Evolutionary conservation across 805 yeast species (phyloP).

Genomic region (Candida endomychidarum): DNA sequence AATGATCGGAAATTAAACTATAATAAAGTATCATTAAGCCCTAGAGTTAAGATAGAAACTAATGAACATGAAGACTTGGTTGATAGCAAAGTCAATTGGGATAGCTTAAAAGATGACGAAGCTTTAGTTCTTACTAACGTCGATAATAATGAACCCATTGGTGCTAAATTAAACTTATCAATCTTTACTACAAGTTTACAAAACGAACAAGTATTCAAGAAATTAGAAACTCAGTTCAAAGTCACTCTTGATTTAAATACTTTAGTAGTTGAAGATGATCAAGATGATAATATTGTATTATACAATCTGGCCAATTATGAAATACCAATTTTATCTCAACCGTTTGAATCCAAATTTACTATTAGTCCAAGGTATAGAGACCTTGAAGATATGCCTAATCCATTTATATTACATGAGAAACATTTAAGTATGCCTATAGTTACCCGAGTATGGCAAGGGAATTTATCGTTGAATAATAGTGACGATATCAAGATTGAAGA

Average conservation of each 20-base stretch:
- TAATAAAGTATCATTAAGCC: constrained; percentile 21
- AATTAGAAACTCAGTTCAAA: constrained; percentile 12
- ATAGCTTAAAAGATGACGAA: constrained; percentile 40
- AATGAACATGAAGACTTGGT: constrained; percentile 8
- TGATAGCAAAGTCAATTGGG: constrained; percentile 30
- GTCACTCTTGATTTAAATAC: constrained; percentile 25
- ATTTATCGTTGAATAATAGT: constrained; percentile 11
- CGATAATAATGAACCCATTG: constrained; percentile 7
- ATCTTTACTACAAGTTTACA: constrained; percentile 22
- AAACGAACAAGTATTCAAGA: constrained; percentile 12
- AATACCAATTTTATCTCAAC: constrained; percentile 25
- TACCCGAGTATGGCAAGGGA: constrained; percentile 32
- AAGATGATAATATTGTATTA: constrained; percentile 19
- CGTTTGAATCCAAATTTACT: constrained; percentile 23
- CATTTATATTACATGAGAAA: constrained; percentile 27
- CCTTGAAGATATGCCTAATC: constrained; percentile 34
- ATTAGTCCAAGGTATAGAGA: constrained; percentile 30
- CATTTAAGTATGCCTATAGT: constrained; percentile 30
- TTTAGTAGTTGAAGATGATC: constrained; percentile 22
- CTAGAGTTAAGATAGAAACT: constrained; percentile 18
- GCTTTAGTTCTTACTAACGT: constrained; percentile 25
- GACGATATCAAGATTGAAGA: constrained; percentile 8
- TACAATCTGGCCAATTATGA: constrained; percentile 24
- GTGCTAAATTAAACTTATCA: constrained; percentile 20
- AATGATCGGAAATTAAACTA: constrained; percentile 18